A percentile compares a stretch with the other conserved stretches of the same genome.
Conservation (phyloP, 2,329 filamentous ascomycete genomes). For the Zasmidium cellare region DNA sequence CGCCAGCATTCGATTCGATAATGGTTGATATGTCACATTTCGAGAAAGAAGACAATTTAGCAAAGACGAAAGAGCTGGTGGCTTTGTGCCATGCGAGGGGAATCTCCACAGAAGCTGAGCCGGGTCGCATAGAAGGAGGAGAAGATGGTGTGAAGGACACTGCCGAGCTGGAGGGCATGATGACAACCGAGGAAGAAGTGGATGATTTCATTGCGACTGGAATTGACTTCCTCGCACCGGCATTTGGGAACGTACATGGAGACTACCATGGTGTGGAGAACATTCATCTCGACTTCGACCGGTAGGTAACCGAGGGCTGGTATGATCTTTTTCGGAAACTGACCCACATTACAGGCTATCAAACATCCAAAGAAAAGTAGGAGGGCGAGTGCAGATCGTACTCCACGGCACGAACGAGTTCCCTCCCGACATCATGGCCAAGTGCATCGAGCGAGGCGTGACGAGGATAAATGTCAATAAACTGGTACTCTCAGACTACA, state of each 20-base stretch:
- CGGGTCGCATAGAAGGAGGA: constrained; percentile 69
- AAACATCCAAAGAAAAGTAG: constrained; percentile 51
- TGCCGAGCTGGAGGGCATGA: constrained; percentile 59
- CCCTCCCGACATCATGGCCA: constrained; percentile 54
- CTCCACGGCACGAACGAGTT: constrained; percentile 62
- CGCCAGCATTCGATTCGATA: constrained; percentile 64
- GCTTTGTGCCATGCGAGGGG: constrained; percentile 63
- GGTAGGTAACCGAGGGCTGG: too few relatives aligned
- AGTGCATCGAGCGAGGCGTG: constrained; percentile 57
- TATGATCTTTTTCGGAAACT: too few relatives aligned
- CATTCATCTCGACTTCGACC: constrained; percentile 59
- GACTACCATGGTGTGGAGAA: constrained; percentile 70
- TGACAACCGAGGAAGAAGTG: constrained; percentile 70
- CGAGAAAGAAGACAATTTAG: constrained; percentile 68
- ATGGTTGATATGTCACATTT: constrained; percentile 79
- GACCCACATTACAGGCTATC: constrained; percentile 34
- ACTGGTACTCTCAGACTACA: constrained; percentile 54
- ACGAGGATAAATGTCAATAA: constrained; percentile 62
- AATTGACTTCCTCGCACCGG: constrained; percentile 72
- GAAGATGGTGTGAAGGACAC: constrained; percentile 71
- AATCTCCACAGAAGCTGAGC: constrained; percentile 70
- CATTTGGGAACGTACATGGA: constrained; percentile 76
- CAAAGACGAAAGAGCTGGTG: constrained; percentile 62
- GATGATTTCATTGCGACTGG: constrained; percentile 70
- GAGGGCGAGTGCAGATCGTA: constrained; percentile 52